Conservation (phyloP, 1,284 basidiomycete genomes). For the Gomphus bonarii region DNA sequence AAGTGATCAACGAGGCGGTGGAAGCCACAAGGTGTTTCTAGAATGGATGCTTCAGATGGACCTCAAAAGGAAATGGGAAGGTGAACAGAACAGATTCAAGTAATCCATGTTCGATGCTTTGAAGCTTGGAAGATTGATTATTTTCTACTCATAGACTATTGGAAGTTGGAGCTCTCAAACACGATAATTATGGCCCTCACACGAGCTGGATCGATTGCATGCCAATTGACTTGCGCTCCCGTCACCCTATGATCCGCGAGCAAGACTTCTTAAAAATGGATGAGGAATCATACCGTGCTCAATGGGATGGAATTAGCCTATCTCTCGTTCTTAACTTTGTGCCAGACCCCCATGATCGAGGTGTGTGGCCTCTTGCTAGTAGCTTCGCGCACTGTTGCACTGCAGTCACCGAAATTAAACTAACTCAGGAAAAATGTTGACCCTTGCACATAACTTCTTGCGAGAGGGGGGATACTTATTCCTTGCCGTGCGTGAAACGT, state of each 20-base stretch:
- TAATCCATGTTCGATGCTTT: neutral
- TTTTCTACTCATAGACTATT: constrained; percentile 42
- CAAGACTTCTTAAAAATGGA: constrained; percentile 73
- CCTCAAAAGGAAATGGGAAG: constrained; percentile 16
- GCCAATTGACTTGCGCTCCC: constrained; percentile 74
- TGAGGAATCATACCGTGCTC: constrained; percentile 28
- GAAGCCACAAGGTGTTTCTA: constrained; percentile 71
- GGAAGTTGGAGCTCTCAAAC: constrained; percentile 79
- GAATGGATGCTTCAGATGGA: constrained; percentile 48
- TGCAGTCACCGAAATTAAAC: neutral
- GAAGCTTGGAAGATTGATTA: neutral
- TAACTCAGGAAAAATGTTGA: constrained; percentile 61
- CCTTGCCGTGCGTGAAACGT: constrained; percentile 44
- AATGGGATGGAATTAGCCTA: constrained; percentile 73
- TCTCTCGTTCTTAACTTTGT: constrained; percentile 86
- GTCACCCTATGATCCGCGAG: constrained; percentile 66
- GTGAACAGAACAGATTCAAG: constrained; percentile 1
- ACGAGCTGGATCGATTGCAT: constrained; percentile 59
- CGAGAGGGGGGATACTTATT: constrained; percentile 51
- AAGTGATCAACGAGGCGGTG: constrained; percentile 70
- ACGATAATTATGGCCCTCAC: constrained; percentile 65
- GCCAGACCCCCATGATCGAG: constrained; percentile 63
- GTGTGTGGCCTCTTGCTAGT: constrained; percentile 28
- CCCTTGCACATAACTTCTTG: constrained; percentile 53
- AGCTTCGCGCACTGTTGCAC: neutral